Evolutionary conservation across 805 yeast genomes (phyloP).

Genomic region (Isabelozyma heimii): DNA sequence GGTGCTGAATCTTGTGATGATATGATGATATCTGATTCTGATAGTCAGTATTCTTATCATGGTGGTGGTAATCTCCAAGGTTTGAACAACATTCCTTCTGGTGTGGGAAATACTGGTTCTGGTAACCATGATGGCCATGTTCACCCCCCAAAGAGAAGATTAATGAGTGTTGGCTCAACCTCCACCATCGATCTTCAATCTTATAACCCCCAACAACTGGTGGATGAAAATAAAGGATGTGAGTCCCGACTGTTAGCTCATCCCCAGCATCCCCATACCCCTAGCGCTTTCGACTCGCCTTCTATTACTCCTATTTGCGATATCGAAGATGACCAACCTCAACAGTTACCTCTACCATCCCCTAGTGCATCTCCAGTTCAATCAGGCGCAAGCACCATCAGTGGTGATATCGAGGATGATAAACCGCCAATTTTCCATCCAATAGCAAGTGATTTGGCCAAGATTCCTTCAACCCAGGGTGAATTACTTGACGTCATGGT

Average conservation of each 20-base stretch:
- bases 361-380: conserved; percentile 45
- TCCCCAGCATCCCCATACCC: conserved; percentile 21
- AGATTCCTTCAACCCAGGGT: conserved; percentile 28
- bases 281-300: conserved; percentile 26
- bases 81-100: not conserved
- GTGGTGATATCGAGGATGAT: not conserved
- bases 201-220: not conserved
- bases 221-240: not conserved
- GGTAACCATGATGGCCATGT: conserved; percentile 14
- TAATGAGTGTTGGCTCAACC: conserved; percentile 14
- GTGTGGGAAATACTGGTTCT: not conserved
- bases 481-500: conserved; percentile 40
- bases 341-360: conserved; percentile 63
- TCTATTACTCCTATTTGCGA: conserved; percentile 36
- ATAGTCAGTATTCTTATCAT: conserved; percentile 16
- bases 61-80: not conserved
- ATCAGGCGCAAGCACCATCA: conserved; percentile 9
- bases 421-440: conserved; percentile 6
- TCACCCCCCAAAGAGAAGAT: conserved; percentile 40
- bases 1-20: conserved; percentile 29
- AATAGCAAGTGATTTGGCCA: conserved; percentile 14
- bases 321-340: conserved; percentile 28
- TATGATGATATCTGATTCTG: conserved; percentile 33
- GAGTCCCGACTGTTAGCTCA: not conserved
- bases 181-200: not conserved